Conservation (phyloP, 192 early-diverging fungal genomes). For the Globomyces pollinis-pini region DNA sequence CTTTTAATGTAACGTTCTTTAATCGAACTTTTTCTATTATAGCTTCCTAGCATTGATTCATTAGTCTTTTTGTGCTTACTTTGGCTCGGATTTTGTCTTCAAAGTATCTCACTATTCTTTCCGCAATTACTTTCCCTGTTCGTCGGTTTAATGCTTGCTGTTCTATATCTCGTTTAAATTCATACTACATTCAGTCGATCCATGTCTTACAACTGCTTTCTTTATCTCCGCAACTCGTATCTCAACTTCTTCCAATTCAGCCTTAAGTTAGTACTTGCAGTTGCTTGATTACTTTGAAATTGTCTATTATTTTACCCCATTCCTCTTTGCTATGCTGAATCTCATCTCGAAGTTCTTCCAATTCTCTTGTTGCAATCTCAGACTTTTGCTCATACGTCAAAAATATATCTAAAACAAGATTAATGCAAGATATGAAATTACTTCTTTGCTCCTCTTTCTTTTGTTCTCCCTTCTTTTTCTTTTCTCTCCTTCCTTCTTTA, state of each 20-base stretch:
- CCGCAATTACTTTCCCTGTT: conserved; percentile 51
- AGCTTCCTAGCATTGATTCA: too few species aligned
- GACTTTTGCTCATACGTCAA: conserved; percentile 51
- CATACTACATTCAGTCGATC: too few species aligned
- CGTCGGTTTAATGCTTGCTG: conserved; percentile 35
- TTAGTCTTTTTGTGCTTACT: conserved; percentile 22
- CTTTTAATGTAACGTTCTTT: conserved; percentile 52
- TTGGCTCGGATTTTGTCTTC: conserved; percentile 52
- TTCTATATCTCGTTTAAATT: conserved; percentile 52
- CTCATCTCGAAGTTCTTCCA: conserved; percentile 55
- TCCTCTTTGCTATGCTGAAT: conserved; percentile 54
- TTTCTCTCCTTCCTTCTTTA: neutral
- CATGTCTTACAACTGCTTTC: too few species aligned
- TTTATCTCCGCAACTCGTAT: conserved; percentile 44
- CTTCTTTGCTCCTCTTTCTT: conserved; percentile 34
- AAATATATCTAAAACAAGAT: too few species aligned
- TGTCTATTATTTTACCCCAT: conserved; percentile 51
- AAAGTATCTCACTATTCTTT: conserved; percentile 46
- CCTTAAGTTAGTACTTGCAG: conserved; percentile 22
- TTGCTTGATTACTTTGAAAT: conserved; percentile 33
- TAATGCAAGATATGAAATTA: too few species aligned
- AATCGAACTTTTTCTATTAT: conserved; percentile 54
- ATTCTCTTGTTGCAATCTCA: conserved; percentile 52
- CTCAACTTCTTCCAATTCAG: conserved; percentile 56
- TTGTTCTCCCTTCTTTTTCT: conserved; percentile 49